Conservation (phyloP, 2,329 filamentous ascomycete genomes). For the Cladobotryum mycophilum region DNA sequence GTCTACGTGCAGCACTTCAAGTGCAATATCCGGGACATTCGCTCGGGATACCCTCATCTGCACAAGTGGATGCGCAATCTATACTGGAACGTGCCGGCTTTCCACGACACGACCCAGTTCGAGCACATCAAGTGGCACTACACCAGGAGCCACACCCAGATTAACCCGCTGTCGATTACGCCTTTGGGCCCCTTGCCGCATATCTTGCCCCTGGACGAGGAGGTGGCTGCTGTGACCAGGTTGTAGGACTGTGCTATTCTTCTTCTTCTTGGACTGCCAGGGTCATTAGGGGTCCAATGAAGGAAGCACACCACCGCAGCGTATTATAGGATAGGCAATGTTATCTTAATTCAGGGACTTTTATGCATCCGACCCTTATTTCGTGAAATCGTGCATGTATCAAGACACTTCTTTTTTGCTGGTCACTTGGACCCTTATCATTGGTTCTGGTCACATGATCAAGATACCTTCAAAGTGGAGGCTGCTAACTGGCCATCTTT, state of each 20-base stretch:
- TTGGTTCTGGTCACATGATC: too few relatives aligned
- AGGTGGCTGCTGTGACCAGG: conserved; percentile 54
- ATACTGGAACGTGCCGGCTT: conserved; percentile 79
- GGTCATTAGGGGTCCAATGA: not conserved
- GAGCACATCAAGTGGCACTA: conserved; percentile 87
- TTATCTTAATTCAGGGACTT: too few relatives aligned
- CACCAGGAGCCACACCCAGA: conserved; percentile 56
- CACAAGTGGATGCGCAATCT: conserved; percentile 76
- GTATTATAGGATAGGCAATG: too few relatives aligned
- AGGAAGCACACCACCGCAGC: too few relatives aligned
- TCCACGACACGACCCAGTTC: conserved; percentile 79
- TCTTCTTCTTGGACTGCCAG: too few relatives aligned
- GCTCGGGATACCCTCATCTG: conserved; percentile 72
- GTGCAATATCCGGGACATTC: conserved; percentile 80
- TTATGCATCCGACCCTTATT: too few relatives aligned
- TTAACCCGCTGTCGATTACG: conserved; percentile 67
- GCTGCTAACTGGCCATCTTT: too few relatives aligned
- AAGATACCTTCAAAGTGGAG: too few relatives aligned
- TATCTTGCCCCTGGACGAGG: conserved; percentile 70
- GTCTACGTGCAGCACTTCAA: conserved; percentile 87
- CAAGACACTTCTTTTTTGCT: too few relatives aligned
- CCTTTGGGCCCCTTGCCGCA: conserved; percentile 79
- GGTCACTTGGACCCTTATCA: too few relatives aligned
- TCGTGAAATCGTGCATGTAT: too few relatives aligned
- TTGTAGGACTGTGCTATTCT: not conserved